Evolutionary conservation across 176 grass and related monocot genomes (phyloP), one percentile per base, ranked within the genome.

Genomic region (Thinopyrum elongatum): DNA sequence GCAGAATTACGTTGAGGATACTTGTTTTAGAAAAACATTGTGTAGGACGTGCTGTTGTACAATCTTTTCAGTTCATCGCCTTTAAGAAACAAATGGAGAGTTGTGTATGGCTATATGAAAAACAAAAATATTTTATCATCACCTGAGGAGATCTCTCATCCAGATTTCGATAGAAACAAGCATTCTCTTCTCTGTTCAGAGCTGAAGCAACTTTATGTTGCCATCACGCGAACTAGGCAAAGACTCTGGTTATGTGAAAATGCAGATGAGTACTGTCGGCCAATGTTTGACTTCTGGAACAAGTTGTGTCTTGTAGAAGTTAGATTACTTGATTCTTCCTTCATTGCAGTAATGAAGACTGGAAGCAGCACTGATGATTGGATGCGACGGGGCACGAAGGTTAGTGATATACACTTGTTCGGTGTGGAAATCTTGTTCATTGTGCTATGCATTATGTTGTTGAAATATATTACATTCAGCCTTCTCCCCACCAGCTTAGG

Each of bases 151-250:
- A 79, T 60, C 5, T 74, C 88, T 4, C 88, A 86, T 90, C 87
- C 90, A 0, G 84, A 10, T 59, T 97, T 97, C 3, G 84, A 94
- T 21, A 80, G 75, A 78, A 86, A 85, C 42, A 84, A 64, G 63
- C 90, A 95, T 79, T 78, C 82, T 91, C n/a, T n/a, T n/a, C n/a
- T n/a, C n/a, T n/a, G n/a, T n/a, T n/a, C n/a, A n/a, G n/a, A n/a
- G n/a, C n/a, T 97, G 74, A 97, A 97, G 90, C 95, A 97, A 75
- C 85, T 98, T 0, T 98, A 98, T 95, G 95, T 98, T 12, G 95
- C 92, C n/a, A 90, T 98, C 46, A 95, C 95, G 12, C 86, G 90
- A 47, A 93, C 95, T 35, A 93, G 83, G 72, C 95, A 98, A 91
- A 87, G 95, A 66, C 44, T 98, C 0, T 98, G 95, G 95, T 90